Evolutionary conservation across 2,329 filamentous ascomycete species (phyloP).

Genomic region (Ambrosiella cleistominuta): DNA sequence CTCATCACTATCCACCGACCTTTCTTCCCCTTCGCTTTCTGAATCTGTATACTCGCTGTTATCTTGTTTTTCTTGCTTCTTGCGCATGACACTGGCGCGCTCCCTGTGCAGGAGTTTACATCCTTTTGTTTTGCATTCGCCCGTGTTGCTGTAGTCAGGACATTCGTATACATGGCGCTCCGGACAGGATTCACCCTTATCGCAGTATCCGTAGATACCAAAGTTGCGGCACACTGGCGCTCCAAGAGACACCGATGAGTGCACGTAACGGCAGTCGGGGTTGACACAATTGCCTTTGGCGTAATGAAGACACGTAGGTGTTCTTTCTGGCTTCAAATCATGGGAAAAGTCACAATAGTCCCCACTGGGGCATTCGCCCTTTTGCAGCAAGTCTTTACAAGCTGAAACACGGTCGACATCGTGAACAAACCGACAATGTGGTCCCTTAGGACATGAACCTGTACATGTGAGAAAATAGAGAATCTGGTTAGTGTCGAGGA

Average conservation of each 20-base stretch:
- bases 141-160: constrained; percentile 85
- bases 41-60: constrained; percentile 44
- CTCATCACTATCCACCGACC: constrained; percentile 54
- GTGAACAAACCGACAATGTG: constrained; percentile 63
- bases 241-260: constrained; percentile 58
- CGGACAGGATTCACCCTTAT: constrained; percentile 57
- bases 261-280: constrained; percentile 67
- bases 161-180: constrained; percentile 86
- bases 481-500: constrained; percentile 25
- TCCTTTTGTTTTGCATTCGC: constrained; percentile 60
- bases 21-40: constrained; percentile 70
- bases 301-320: constrained; percentile 78
- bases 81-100: constrained; percentile 62
- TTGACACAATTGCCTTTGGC: constrained; percentile 82
- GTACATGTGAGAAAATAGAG: constrained; percentile 16
- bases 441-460: constrained; percentile 78
- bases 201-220: constrained; percentile 75
- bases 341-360: constrained; percentile 81
- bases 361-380: constrained; percentile 59
- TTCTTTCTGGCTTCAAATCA: constrained; percentile 64
- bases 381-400: constrained; percentile 74
- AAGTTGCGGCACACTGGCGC: constrained; percentile 73
- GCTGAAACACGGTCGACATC: constrained; percentile 74
- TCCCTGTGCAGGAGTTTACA: constrained; percentile 81
- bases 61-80: constrained; percentile 32